phyloP scores from a whole-genome alignment of 148 eudicot genomes.

The Dianthus caryophyllus region DNA sequence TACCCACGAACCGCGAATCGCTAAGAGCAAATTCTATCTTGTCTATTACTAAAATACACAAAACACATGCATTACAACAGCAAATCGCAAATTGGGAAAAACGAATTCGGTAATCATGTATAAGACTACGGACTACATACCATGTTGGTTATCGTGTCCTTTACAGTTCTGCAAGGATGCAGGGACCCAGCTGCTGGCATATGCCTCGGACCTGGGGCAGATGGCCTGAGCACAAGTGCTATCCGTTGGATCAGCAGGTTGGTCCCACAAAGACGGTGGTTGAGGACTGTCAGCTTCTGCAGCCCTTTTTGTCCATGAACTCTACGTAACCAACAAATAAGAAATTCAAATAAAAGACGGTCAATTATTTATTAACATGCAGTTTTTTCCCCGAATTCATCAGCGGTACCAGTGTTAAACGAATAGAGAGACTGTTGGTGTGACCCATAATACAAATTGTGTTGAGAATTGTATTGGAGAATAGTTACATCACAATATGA shows the following conservation, averaged over 20 bases:
- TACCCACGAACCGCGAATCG: no score
- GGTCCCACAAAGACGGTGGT: slow-evolving; percentile 46
- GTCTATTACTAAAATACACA: no score
- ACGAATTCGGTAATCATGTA: no score
- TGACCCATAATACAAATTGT: no score
- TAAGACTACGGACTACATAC: no score
- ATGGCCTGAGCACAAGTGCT: slow-evolving; percentile 73
- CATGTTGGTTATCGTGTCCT: slow-evolving; percentile 33
- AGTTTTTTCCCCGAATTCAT: not conserved
- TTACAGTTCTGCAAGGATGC: slow-evolving; percentile 29
- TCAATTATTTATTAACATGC: not conserved
- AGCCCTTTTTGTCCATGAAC: slow-evolving; percentile 80
- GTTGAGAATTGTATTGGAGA: no score
- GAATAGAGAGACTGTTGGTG: no score
- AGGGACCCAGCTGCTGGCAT: slow-evolving; percentile 52
- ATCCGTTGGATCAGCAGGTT: slow-evolving; percentile 51
- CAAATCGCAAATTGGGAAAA: no score
- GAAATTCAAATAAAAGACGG: not conserved
- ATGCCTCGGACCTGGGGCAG: slow-evolving; percentile 43
- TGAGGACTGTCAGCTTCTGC: slow-evolving; percentile 60
- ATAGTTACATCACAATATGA: no score
- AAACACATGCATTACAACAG: no score
- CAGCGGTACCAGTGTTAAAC: no score
- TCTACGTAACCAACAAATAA: slow-evolving; percentile 29
- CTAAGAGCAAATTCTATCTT: no score